Base-by-base conservation (phyloP, 163 green algal species). In the Prototheca stagnorum region DNA sequence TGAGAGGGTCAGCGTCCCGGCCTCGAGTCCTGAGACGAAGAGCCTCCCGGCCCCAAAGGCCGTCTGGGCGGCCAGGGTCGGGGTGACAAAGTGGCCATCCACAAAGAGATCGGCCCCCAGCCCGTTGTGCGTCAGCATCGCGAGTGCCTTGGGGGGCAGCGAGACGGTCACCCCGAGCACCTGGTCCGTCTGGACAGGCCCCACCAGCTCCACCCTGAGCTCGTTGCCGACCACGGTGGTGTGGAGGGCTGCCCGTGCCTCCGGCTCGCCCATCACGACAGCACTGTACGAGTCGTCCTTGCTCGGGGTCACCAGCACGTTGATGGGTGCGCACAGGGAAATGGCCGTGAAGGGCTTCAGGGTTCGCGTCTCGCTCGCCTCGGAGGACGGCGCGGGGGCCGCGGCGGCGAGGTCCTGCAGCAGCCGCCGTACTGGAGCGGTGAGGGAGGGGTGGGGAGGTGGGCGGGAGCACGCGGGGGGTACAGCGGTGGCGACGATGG, bases 261-360 rank as follows among this genome's bases (percentile, higher is more conserved):
- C 47, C 14, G 11, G 11, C 37, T 54, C 47, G 37, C 15, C 47
- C 22, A 4, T 36, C 12, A 54, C 12, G 6, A 36, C 34, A 17
- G 44, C 12, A 11, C 15, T 17, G 27, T 54, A 39, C 36, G 22
- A 11, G 24, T 17, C 29, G 36, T 29, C 16, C 7, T 5, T 24
- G 5, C 24, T 23, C 21, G 51, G 51, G 7, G 20, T 23, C 3
- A 58, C 20, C 2, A 49, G 37, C 19, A 51, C 20, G 37, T 51
- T 58, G 7, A 58, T 23, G 3, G 51, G 51, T 5, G 39, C 39
- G 21, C 39, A 58, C 26, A 51, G 11, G 26, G 49, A 33, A 16
- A 57, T n/a, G 31, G 7, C n/a, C 6, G 5, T 31, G 1, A 47
- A 47, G 16, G 17, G 17, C 5, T 9, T 29, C 11, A 47, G 40